These are phyloP conservation scores for Suhomyces canberraensis DNA, from an alignment of 805 yeast genomes.

Conservation along the genomic window DNA sequence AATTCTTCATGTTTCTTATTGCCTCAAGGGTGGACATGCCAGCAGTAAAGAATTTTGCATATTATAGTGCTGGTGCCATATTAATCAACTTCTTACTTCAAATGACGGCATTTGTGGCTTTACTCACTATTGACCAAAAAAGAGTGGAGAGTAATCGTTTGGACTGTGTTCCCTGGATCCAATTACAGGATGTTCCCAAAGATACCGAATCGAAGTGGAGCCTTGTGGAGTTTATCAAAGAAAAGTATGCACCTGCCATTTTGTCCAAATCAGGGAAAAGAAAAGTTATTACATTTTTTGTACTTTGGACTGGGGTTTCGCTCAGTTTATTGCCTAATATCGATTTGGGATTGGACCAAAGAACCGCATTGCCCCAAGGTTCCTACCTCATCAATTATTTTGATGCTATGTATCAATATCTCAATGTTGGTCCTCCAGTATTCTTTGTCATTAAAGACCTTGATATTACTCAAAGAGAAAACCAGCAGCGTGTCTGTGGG, in stretches of 20 bases:
- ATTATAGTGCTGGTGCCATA: conserved; percentile 86
- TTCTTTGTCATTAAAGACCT: conserved; percentile 75
- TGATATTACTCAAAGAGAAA: conserved; percentile 56
- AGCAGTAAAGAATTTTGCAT: conserved; percentile 90
- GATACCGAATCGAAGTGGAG: conserved; percentile 10
- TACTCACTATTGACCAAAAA: conserved; percentile 63
- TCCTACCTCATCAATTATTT: conserved; percentile 83
- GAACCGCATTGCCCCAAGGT: conserved; percentile 78
- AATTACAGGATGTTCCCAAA: conserved; percentile 6
- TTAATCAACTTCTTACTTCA: conserved; percentile 73
- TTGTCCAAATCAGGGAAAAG: conserved; percentile 46
- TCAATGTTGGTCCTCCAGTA: conserved; percentile 89
- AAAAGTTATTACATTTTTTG: conserved; percentile 51
- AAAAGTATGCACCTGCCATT: conserved; percentile 58
- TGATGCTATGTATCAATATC: conserved; percentile 64
- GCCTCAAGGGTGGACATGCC: conserved; percentile 91
- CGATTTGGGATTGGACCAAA: conserved; percentile 81
- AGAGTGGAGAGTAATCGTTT: conserved; percentile 57
- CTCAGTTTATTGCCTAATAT: conserved; percentile 66
- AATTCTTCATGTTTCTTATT: conserved; percentile 71
- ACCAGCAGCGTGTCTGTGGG: conserved; percentile 81
- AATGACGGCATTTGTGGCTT: conserved; percentile 74
- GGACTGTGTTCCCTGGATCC: conserved; percentile 60
- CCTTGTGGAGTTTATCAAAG: conserved; percentile 37
- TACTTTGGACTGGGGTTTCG: conserved; percentile 64